These are phyloP conservation scores for Cladosporium cucumerinum DNA, from an alignment of 2,329 filamentous ascomycete genomes.

Conservation along the genomic window DNA sequence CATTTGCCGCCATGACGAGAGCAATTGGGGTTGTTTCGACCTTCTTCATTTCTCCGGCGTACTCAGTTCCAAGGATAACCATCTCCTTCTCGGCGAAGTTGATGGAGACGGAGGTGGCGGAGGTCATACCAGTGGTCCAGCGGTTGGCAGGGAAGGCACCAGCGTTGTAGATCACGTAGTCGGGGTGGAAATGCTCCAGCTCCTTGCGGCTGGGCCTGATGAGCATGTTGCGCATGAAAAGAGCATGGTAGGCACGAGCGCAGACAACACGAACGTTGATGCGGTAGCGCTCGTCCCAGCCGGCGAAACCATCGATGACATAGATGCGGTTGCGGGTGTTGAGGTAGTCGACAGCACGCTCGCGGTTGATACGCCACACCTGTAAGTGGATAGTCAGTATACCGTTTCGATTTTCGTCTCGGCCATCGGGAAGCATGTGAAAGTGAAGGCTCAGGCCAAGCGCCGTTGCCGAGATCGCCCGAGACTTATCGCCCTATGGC, in stretches of 20 bases:
- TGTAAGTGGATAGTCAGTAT: slow-evolving; percentile 39
- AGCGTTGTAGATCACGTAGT: slow-evolving; percentile 99
- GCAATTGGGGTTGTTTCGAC: background rate
- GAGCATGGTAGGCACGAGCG: slow-evolving; percentile 96
- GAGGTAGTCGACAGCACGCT: slow-evolving; percentile 97
- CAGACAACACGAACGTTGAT: slow-evolving; percentile 98
- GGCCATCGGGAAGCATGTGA: slow-evolving; percentile 12
- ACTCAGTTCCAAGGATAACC: slow-evolving; percentile 99
- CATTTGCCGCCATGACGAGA: background rate
- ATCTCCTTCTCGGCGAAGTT: slow-evolving; percentile 99
- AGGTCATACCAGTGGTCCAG: slow-evolving; percentile 98
- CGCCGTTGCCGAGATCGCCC: slow-evolving; percentile 15
- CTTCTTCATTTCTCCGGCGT: slow-evolving; percentile 62
- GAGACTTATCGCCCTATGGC: background rate
- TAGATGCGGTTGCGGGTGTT: slow-evolving; percentile 99
- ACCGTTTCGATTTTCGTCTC: background rate
- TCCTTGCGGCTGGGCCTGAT: slow-evolving; percentile 89
- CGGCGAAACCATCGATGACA: slow-evolving; percentile 93
- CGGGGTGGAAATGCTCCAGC: slow-evolving; percentile 95
- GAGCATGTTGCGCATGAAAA: slow-evolving; percentile 99
- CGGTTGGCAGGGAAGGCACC: slow-evolving; percentile 98
- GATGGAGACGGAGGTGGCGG: slow-evolving; percentile 93
- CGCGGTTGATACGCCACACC: slow-evolving; percentile 99
- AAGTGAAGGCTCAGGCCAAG: slow-evolving; percentile 12
- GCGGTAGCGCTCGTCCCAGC: slow-evolving; percentile 97